Conservation (phyloP, 768 basidiomycete species). For the Ramaria sp. region DNA sequence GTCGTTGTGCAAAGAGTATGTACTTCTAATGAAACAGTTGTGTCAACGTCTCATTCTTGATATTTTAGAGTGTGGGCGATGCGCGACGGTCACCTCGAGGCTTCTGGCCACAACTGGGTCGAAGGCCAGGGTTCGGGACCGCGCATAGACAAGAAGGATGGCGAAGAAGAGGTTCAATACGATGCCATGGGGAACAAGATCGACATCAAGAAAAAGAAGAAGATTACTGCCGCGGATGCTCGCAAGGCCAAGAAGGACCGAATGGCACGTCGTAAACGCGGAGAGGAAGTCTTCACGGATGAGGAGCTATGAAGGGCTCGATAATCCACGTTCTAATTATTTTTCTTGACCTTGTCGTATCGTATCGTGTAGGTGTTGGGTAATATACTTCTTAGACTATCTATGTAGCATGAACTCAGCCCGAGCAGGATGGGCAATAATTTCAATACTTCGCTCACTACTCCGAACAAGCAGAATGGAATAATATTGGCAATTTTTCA, state of each 20-base stretch:
- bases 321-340: background rate
- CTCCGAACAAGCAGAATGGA: too few relatives aligned
- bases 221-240: conserved; percentile 69
- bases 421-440: too few relatives aligned
- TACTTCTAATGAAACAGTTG: background rate
- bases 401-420: too few relatives aligned
- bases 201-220: conserved; percentile 76
- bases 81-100: conserved; percentile 92
- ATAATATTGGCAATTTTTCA: too few relatives aligned
- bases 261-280: conserved; percentile 80
- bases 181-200: conserved; percentile 99
- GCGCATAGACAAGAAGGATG: conserved; percentile 89
- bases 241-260: conserved; percentile 97
- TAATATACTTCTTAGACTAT: conserved; percentile 4
- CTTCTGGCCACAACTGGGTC: conserved; percentile 98
- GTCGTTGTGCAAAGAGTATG: conserved; percentile 77
- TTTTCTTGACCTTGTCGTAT: conserved; percentile 3
- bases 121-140: conserved; percentile 95
- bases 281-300: conserved; percentile 61
- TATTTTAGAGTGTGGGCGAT: conserved; percentile 79
- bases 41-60: background rate
- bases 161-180: conserved; percentile 82
- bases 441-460: too few relatives aligned
- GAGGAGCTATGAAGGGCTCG: conserved; percentile 23
- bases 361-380: conserved; percentile 9